Percentiles rank a stretch among this genome's conserved stretches.
phyloP scores from a whole-genome alignment of 495 filamentous ascomycete species.

The Xylaria grammica region DNA sequence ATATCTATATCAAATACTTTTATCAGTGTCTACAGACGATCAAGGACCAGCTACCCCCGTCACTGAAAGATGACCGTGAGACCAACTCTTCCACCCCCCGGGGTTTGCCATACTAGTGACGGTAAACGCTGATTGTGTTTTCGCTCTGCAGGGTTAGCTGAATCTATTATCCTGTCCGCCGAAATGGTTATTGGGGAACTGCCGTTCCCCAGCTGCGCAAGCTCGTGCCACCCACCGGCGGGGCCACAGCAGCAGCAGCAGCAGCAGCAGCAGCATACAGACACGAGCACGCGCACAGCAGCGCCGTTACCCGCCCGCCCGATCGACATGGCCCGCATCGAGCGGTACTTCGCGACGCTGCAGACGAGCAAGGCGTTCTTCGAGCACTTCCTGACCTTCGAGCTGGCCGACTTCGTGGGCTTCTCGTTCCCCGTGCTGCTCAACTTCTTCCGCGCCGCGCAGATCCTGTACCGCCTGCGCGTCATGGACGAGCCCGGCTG shows the following conservation, averaged over 20 bases:
- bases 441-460: constrained; percentile 30
- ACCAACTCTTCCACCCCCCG: neutral
- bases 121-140: neutral
- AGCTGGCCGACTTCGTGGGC: constrained; percentile 16
- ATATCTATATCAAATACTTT: constrained; percentile 28
- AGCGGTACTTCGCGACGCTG: constrained; percentile 30
- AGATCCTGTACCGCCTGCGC: constrained; percentile 34
- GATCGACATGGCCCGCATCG: constrained; percentile 28
- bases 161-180: constrained; percentile 14
- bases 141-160: neutral
- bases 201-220: constrained; percentile 29
- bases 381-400: constrained; percentile 33
- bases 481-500: constrained; percentile 32
- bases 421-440: constrained; percentile 32
- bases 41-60: constrained; percentile 25
- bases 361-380: constrained; percentile 29
- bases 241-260: neutral
- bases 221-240: constrained; percentile 14
- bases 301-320: neutral
- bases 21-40: constrained; percentile 27
- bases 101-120: neutral
- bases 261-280: neutral
- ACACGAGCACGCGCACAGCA: neutral
- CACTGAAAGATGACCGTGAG: constrained; percentile 31
- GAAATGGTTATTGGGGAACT: constrained; percentile 35